phyloP scores from a whole-genome alignment of 1,139 yeast genomes.

The Saccharomyces uvarum region DNA sequence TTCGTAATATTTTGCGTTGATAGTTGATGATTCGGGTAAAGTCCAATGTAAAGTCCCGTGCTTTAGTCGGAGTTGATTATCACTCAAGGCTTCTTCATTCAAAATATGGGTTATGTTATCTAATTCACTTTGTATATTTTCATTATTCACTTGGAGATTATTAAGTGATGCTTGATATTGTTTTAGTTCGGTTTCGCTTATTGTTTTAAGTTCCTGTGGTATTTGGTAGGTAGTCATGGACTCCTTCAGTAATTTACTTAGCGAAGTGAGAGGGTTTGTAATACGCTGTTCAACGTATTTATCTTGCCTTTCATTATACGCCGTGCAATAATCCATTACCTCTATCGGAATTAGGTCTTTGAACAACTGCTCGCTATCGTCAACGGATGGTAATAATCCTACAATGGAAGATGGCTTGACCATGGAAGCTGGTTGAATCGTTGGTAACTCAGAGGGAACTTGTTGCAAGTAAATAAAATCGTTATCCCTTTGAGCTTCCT shows the following conservation, averaged over 20 bases:
- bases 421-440: constrained; percentile 46
- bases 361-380: constrained; percentile 35
- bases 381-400: neutral
- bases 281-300: constrained; percentile 47
- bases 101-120: constrained; percentile 44
- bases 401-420: constrained; percentile 45
- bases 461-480: constrained; percentile 66
- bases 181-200: constrained; percentile 9
- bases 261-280: constrained; percentile 43
- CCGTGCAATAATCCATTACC: constrained; percentile 59
- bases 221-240: constrained; percentile 3
- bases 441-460: constrained; percentile 49
- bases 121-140: constrained; percentile 16
- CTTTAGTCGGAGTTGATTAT: constrained; percentile 41
- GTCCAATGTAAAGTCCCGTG: constrained; percentile 49
- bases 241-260: constrained; percentile 41
- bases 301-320: constrained; percentile 61
- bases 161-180: constrained; percentile 11
- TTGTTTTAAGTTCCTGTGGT: constrained; percentile 5
- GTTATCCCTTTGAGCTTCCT: constrained; percentile 66
- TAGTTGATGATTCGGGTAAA: constrained; percentile 36
- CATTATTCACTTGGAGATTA: constrained; percentile 12
- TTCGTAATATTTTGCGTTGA: constrained; percentile 35
- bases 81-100: constrained; percentile 48
- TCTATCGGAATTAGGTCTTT: constrained; percentile 55